A percentile compares a stretch with the other conserved stretches of the same genome.
phyloP scores from a whole-genome alignment of 306 rosid genomes.

The Crataegus laevigata region DNA sequence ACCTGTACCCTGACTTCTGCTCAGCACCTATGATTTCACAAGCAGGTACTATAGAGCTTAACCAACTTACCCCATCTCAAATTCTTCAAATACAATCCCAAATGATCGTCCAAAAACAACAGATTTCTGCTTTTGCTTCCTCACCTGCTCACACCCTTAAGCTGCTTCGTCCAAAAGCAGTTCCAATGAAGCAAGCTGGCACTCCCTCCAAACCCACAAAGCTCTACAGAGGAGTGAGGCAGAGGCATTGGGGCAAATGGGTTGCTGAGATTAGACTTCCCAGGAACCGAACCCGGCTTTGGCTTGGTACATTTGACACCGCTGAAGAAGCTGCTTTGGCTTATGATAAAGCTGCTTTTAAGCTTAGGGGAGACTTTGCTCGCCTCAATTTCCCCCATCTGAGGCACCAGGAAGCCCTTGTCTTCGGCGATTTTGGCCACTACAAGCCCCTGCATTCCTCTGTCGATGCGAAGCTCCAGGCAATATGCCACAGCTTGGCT shows the following conservation, averaged over 20 bases:
- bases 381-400: conserved; percentile 80
- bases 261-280: conserved; percentile 96
- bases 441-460: conserved; percentile 73
- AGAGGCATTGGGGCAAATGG: conserved; percentile 97
- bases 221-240: conserved; percentile 85
- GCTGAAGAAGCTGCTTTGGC: conserved; percentile 93
- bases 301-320: conserved; percentile 93
- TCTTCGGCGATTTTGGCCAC: conserved; percentile 42
- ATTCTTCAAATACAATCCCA: conserved; percentile 77
- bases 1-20: conserved; percentile 19
- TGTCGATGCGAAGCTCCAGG: conserved; percentile 72
- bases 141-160: not conserved
- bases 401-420: conserved; percentile 36
- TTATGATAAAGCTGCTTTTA: conserved; percentile 74
- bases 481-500: conserved; percentile 58
- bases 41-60: conserved; percentile 49
- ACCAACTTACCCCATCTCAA: conserved; percentile 68
- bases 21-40: conserved; percentile 32
- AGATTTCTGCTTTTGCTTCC: conserved; percentile 20
- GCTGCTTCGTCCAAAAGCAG: conserved; percentile 38
- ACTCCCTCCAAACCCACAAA: conserved; percentile 41
- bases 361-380: conserved; percentile 81
- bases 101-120: conserved; percentile 23
- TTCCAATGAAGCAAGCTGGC: conserved; percentile 57
- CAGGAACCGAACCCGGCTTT: conserved; percentile 78